Base-by-base conservation (phyloP, 345 rosid genomes). In the Tarenaya hassleriana region DNA sequence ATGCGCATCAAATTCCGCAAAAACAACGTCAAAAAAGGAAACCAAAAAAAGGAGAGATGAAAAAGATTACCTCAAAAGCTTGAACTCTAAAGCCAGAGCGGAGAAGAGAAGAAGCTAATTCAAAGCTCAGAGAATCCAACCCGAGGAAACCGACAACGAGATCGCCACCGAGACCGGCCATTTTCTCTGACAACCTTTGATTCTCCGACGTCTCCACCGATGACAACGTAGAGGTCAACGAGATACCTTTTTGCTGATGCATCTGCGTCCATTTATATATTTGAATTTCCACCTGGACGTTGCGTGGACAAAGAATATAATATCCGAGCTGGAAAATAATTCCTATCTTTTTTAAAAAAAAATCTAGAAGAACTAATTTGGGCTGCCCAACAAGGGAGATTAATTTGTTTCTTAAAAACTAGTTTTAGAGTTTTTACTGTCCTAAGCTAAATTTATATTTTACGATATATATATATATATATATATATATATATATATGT, bases 31-130 rank as follows among this genome's bases (percentile, higher is more conserved):
- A 55, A 5, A 17, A 16, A 54, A 20, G 52, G 11, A 34, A 50
- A 54, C 54, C 44, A 16, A 5, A 41, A 38, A 19, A 12, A 19
- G 11, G 8, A 16, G 38, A 39, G 40, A 54, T 21, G 50, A 47
- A 38, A 29, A 4, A 11, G 21, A 27, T 15, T 11, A 85, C 97
- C 85, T 85, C 83, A 50, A 78, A 83, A 29, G 95, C 95, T 67
- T 81, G 80, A 56, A 83, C 75, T 43, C 35, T 67, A 60, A 69
- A 81, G 52, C 97, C 90, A 56, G 82, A 72, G 51, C 45, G 66
- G 50, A 79, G 72, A 40, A 86, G 88, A 43, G 73, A 65, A 69
- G 84, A 78, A 27, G 95, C 95, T 84, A 86, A 75, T 34, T 89
- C 81, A 50, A 89, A 65, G 76, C 80, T 79, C 49, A 73, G 24